Percentiles rank a stretch among this genome's conserved stretches.
These are phyloP conservation scores for Cytospora chrysosperma DNA, from an alignment of 2,329 filamentous ascomycete genomes.

Conservation along the genomic window DNA sequence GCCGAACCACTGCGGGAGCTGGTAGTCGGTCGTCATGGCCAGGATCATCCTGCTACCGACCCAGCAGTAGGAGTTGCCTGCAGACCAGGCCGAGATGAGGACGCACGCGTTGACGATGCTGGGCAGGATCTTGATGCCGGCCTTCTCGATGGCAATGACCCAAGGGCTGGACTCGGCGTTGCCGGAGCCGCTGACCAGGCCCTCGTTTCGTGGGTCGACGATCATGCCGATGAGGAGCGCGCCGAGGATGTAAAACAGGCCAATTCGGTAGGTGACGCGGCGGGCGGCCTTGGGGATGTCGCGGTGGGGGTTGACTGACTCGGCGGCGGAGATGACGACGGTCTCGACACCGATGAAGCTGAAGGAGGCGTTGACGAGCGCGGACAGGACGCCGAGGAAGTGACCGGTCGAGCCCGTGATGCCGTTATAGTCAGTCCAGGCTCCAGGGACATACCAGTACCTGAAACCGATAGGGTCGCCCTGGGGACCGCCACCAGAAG, in stretches of 20 bases:
- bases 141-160: constrained; percentile 29
- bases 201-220: constrained; percentile 21
- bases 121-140: constrained; percentile 24
- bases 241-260: constrained; percentile 27
- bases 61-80: constrained; percentile 43
- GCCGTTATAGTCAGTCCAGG: constrained; percentile 26
- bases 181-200: constrained; percentile 19
- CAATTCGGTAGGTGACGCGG: constrained; percentile 25
- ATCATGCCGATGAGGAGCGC: constrained; percentile 26
- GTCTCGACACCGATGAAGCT: constrained; percentile 24
- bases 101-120: constrained; percentile 29
- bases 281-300: constrained; percentile 26
- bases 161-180: constrained; percentile 28
- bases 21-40: constrained; percentile 64
- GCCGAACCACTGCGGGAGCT: constrained; percentile 62
- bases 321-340: constrained; percentile 26
- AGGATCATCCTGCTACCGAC: constrained; percentile 64
- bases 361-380: constrained; percentile 25
- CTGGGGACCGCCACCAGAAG: constrained; percentile 24
- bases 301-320: constrained; percentile 24
- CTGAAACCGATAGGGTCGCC: constrained; percentile 26
- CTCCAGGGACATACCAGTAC: constrained; percentile 26
- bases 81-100: constrained; percentile 39
- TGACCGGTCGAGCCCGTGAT: constrained; percentile 24
- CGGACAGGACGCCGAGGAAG: constrained; percentile 26